Evolutionary conservation across 345 rosid genomes (phyloP), one percentile per base, ranked within the genome.

Genomic region (Physaria fendleri): DNA sequence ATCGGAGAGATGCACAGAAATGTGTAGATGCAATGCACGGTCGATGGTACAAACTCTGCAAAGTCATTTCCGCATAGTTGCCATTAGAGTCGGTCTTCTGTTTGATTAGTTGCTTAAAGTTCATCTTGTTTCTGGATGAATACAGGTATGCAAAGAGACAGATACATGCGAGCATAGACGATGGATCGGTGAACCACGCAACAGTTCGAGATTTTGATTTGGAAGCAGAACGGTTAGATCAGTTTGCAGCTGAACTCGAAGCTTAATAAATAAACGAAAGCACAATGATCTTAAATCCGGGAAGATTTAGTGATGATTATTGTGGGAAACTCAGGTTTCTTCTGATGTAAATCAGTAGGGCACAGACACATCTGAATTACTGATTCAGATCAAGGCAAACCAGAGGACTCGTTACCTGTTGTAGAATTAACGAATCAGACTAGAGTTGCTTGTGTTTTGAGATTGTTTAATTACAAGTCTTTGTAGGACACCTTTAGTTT

Each of bases 231-330:
- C 75, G 95, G 48, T 56, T 94, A 59, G 93, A 90, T 47, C 83
- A 83, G 71, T 94, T 87, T 74, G 90, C 95, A 32, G 87, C 95
- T 42, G 99, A 90, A 63, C 95, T 94, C 8, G 97, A 94, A 77
- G 87, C 85, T 5, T 90, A 85, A 5, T 82, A 74, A 81, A 43
- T n/a, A 38, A 27, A 16, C 12, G 42, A 41, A 30, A 49, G 29
- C 44, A 24, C 59, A 58, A 12, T 7, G 30, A 8, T 4, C 50
- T 6, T 28, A 29, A 57, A 38, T 28, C 39, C 5, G 11, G 37
- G 49, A 56, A 40, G 63, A 28, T 27, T 9, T 37, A 5, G 59
- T n/a, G n/a, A 35, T 35, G 20, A 37, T 23, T 23, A 55, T 13
- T 21, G n/a, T 8, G 13, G 57, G 43, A 22, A 37, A 35, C 22